Evolutionary conservation across 305 asterid species (phyloP).

Genomic region (Galium porrigens): DNA sequence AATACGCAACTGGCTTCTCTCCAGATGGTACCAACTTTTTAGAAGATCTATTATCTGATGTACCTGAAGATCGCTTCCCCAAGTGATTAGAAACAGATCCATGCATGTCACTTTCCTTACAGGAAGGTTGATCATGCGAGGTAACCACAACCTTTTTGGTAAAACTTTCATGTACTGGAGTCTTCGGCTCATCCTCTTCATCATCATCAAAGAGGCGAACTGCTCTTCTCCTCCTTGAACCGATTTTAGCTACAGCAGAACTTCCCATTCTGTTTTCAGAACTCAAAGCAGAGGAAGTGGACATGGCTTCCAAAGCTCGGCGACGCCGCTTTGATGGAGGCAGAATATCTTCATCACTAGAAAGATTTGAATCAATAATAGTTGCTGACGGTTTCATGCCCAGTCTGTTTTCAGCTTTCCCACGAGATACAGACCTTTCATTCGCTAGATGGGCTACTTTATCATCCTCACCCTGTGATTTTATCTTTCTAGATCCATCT

Average conservation of each 20-base stretch:
- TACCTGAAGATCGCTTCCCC: constrained; percentile 24
- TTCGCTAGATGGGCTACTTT: constrained; percentile 24
- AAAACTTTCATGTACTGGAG: constrained; percentile 75
- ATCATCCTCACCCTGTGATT: constrained; percentile 25
- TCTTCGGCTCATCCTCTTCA: constrained; percentile 62
- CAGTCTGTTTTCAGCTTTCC: constrained; percentile 27
- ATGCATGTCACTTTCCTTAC: constrained; percentile 23
- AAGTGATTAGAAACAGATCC: constrained; percentile 19
- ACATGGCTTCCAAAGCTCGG: constrained; percentile 30
- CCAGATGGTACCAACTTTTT: constrained; percentile 33
- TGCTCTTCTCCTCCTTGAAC: constrained; percentile 57
- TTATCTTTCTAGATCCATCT: constrained; percentile 29
- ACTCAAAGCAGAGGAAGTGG: constrained; percentile 26
- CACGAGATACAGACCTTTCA: constrained; percentile 27
- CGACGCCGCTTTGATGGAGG: constrained; percentile 57
- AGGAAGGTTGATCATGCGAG: constrained; percentile 24
- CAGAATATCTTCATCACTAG: constrained; percentile 48
- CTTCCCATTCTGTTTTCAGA: constrained; percentile 30
- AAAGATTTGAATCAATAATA: constrained; percentile 27
- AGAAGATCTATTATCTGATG: constrained; percentile 22
- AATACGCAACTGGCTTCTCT: constrained; percentile 19
- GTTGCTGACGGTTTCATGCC: constrained; percentile 22
- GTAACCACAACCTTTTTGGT: constrained; percentile 28
- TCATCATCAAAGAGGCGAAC: constrained; percentile 58
- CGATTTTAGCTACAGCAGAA: constrained; percentile 28